Conservation (phyloP, 176 grass and related monocot species). For the Musa itinerans region DNA sequence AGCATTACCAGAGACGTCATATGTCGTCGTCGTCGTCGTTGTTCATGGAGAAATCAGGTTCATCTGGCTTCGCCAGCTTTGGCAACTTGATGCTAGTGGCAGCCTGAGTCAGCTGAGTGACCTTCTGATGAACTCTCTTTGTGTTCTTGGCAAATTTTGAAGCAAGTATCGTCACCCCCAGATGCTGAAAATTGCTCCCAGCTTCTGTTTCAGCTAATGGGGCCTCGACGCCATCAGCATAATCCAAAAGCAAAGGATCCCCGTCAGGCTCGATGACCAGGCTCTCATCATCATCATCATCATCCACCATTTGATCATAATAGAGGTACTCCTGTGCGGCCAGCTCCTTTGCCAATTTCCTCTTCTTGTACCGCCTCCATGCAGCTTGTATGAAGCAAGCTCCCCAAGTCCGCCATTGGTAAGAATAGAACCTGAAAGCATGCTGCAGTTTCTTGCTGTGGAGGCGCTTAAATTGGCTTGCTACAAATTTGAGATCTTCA, state of each 20-base stretch:
- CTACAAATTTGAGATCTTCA: constrained; percentile 88
- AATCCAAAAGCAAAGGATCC: constrained; percentile 34
- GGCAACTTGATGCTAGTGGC: constrained; percentile 55
- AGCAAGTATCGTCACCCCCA: constrained; percentile 51
- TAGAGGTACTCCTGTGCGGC: constrained; percentile 50
- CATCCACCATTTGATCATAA: constrained; percentile 19
- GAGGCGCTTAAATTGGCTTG: constrained; percentile 90
- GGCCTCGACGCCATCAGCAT: neutral
- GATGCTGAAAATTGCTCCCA: constrained; percentile 21
- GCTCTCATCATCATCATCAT: neutral
- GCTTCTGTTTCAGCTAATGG: constrained; percentile 10
- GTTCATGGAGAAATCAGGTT: constrained; percentile 75
- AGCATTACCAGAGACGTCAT: neutral
- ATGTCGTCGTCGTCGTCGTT: constrained; percentile 34
- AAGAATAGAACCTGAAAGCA: constrained; percentile 92
- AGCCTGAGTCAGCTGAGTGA: constrained; percentile 18
- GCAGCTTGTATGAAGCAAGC: constrained; percentile 79
- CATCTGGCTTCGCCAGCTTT: constrained; percentile 80
- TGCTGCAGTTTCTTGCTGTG: constrained; percentile 94
- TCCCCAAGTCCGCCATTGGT: constrained; percentile 94
- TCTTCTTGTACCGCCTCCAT: constrained; percentile 65
- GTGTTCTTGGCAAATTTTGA: constrained; percentile 86
- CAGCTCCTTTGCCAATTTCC: constrained; percentile 69
- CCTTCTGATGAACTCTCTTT: constrained; percentile 39
- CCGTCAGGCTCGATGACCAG: constrained; percentile 9